Conservation (phyloP, 192 early-diverging fungal genomes). For the Coemansia sp. region DNA sequence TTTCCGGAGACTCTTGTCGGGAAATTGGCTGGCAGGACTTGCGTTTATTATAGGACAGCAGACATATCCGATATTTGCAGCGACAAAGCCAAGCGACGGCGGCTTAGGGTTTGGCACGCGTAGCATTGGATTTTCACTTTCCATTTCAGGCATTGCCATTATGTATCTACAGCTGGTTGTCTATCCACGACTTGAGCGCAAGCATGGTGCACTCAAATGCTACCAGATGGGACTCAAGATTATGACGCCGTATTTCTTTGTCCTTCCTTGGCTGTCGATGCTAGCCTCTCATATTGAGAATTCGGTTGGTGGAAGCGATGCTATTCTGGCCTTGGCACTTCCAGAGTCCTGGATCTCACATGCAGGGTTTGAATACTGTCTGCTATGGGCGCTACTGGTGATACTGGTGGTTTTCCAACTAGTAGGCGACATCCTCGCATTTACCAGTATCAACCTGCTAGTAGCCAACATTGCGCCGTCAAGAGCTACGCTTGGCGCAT, state of each 20-base stretch:
- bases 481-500: slow-evolving; percentile 28
- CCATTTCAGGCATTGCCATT: slow-evolving; percentile 41
- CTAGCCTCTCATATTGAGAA: background rate
- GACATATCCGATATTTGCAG: slow-evolving; percentile 48
- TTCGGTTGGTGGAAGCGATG: background rate
- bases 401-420: slow-evolving; percentile 19
- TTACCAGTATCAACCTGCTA: slow-evolving; percentile 40
- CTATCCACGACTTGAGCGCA: slow-evolving; percentile 46
- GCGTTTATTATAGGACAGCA: slow-evolving; percentile 13
- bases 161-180: slow-evolving; percentile 55
- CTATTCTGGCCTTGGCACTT: background rate
- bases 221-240: slow-evolving; percentile 5
- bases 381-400: slow-evolving; percentile 32
- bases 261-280: slow-evolving; percentile 11
- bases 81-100: slow-evolving; percentile 37
- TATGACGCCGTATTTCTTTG: slow-evolving; percentile 10
- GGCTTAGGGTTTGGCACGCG: slow-evolving; percentile 56
- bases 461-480: slow-evolving; percentile 38
- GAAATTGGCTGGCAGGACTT: background rate
- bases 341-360: background rate
- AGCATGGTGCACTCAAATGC: slow-evolving; percentile 31
- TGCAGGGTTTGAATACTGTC: slow-evolving; percentile 1
- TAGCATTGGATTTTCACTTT: slow-evolving; percentile 54
- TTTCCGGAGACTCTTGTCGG: background rate
- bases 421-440: slow-evolving; percentile 21